Percentiles rank a stretch among this genome's conserved stretches.
Conservation (phyloP, 2,329 filamentous ascomycete species). For the Hypoxylon sp. region DNA sequence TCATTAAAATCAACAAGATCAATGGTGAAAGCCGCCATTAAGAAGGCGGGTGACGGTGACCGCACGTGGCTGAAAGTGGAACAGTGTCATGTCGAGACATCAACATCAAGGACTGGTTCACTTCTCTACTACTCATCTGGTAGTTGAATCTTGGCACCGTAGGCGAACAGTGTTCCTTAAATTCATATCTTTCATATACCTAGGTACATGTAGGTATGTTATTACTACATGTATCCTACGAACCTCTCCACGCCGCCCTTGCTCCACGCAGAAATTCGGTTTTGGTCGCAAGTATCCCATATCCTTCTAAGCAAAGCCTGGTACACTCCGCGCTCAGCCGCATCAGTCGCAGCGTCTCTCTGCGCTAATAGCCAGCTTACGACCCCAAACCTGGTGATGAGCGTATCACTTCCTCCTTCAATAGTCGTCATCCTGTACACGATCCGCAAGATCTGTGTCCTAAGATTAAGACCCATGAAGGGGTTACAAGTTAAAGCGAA, state of each 20-base stretch:
- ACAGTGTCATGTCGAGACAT: no score
- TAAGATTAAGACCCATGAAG: constrained; percentile 51
- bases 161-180: background rate
- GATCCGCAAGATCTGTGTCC: constrained; percentile 50
- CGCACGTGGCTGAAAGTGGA: no score
- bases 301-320: constrained; percentile 49
- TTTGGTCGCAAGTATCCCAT: constrained; percentile 54
- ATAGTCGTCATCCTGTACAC: constrained; percentile 52
- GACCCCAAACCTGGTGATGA: constrained; percentile 54
- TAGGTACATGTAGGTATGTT: constrained; percentile 1
- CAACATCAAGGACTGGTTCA: background rate
- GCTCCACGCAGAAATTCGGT: constrained; percentile 54
- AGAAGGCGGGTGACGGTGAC: no score
- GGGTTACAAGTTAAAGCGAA: constrained; percentile 56
- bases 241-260: constrained; percentile 49
- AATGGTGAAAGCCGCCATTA: no score
- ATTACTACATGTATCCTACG: constrained; percentile 32
- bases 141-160: background rate
- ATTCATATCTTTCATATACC: background rate
- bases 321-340: constrained; percentile 48
- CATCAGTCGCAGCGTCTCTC: constrained; percentile 44
- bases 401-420: constrained; percentile 53
- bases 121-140: background rate
- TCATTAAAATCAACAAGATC: background rate
- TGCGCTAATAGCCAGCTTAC: constrained; percentile 52